phyloP scores from a whole-genome alignment of 352 stramenopile genomes.

The Saprolegnia parasitica region DNA sequence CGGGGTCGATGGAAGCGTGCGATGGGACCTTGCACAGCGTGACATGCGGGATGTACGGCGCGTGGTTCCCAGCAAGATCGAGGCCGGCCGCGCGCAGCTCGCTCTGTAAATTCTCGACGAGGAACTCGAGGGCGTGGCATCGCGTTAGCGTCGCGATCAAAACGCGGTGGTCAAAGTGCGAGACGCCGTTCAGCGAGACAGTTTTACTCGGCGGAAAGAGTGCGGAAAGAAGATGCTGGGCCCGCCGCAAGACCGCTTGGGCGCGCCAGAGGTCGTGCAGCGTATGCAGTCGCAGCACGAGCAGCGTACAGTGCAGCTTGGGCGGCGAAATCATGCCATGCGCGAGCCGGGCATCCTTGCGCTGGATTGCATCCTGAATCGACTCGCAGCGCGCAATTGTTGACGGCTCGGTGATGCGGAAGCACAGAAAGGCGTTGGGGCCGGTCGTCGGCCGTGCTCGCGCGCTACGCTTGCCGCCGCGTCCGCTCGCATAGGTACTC shows the following conservation, averaged over 20 bases:
- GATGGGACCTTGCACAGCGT: not conserved
- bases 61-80: not conserved
- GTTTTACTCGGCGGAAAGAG: not conserved
- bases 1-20: not conserved
- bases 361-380: not conserved
- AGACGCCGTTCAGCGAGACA: not conserved
- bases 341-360: not conserved
- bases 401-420: not conserved
- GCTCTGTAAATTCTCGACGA: not conserved
- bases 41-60: not conserved
- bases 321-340: slow-evolving; percentile 1
- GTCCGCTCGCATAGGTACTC: not conserved
- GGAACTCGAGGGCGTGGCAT: not conserved
- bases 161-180: not conserved
- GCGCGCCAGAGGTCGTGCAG: not conserved
- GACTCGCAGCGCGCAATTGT: not conserved
- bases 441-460: not conserved
- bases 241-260: not conserved
- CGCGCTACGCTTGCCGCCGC: not conserved
- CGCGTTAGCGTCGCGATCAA: not conserved
- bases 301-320: slow-evolving; percentile 4
- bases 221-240: not conserved
- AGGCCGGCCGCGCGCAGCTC: not conserved
- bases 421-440: slow-evolving; percentile 8
- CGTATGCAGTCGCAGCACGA: not conserved